phyloP scores from a whole-genome alignment of 768 basidiomycete genomes.

The Mycena capillaripes region DNA sequence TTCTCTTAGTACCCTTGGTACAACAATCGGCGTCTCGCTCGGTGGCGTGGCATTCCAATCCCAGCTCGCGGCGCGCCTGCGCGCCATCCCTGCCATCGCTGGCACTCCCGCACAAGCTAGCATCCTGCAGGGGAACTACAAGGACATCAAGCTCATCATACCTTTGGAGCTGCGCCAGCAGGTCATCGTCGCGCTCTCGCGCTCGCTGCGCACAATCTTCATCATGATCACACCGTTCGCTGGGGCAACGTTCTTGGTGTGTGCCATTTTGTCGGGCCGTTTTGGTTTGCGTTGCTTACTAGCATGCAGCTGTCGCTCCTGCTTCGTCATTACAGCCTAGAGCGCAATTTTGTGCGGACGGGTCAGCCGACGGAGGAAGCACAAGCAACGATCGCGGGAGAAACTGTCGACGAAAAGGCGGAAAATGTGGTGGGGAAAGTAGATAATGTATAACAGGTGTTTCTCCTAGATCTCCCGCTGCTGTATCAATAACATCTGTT shows the following conservation, averaged over 20 bases:
- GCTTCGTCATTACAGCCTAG: constrained; percentile 18
- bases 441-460: no score
- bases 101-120: constrained; percentile 10
- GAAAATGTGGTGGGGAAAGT: no score
- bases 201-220: constrained; percentile 25
- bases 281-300: background rate
- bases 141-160: constrained; percentile 23
- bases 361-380: background rate
- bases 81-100: constrained; percentile 12
- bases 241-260: constrained; percentile 1
- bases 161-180: constrained; percentile 13
- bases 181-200: constrained; percentile 25
- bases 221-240: constrained; percentile 12
- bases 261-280: background rate
- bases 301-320: constrained; percentile 1
- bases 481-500: no score
- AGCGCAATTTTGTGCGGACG: constrained; percentile 7
- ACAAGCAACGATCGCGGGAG: background rate
- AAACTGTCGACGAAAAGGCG: background rate
- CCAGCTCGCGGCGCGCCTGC: constrained; percentile 24
- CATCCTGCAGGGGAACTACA: constrained; percentile 30
- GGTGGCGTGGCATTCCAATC: constrained; percentile 29
- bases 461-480: no score
- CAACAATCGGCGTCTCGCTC: constrained; percentile 19
- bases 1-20: constrained; percentile 19